Conservation (phyloP, 1,284 basidiomycete genomes). For the Tilletiopsis washingtonensis region DNA sequence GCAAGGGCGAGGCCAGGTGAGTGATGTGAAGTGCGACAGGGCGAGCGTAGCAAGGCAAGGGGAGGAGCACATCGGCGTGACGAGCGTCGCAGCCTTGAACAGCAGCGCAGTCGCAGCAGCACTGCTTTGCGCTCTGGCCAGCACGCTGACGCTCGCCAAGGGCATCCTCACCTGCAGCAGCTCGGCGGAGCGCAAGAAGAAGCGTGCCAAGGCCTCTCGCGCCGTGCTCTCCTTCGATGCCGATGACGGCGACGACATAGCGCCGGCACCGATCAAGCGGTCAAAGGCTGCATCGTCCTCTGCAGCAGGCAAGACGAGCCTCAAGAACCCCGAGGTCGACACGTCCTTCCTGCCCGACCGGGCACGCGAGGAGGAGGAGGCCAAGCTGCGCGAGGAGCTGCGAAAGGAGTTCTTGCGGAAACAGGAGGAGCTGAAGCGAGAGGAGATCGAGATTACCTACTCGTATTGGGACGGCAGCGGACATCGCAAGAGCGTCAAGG, state of each 20-base stretch:
- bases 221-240: conserved; percentile 74
- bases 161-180: neutral
- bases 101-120: no score
- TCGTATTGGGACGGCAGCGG: conserved; percentile 98
- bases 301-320: conserved; percentile 23
- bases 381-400: conserved; percentile 75
- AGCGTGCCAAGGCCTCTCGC: conserved; percentile 68
- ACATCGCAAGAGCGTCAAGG: conserved; percentile 82
- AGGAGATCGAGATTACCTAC: conserved; percentile 85
- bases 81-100: no score
- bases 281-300: no score
- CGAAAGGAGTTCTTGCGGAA: conserved; percentile 80
- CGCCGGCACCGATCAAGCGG: conserved; percentile 4
- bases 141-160: neutral
- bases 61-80: neutral
- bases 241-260: conserved; percentile 23
- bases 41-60: neutral
- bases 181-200: conserved; percentile 60
- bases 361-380: conserved; percentile 84
- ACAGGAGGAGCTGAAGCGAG: conserved; percentile 79
- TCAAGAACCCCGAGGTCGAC: conserved; percentile 93
- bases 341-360: conserved; percentile 97
- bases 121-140: neutral
- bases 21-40: neutral
- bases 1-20: conserved; percentile 45